A percentile compares a stretch with the other conserved stretches of the same genome.
Evolutionary conservation across 768 basidiomycete genomes (phyloP).

Genomic region (Leccinum aurantiacum): DNA sequence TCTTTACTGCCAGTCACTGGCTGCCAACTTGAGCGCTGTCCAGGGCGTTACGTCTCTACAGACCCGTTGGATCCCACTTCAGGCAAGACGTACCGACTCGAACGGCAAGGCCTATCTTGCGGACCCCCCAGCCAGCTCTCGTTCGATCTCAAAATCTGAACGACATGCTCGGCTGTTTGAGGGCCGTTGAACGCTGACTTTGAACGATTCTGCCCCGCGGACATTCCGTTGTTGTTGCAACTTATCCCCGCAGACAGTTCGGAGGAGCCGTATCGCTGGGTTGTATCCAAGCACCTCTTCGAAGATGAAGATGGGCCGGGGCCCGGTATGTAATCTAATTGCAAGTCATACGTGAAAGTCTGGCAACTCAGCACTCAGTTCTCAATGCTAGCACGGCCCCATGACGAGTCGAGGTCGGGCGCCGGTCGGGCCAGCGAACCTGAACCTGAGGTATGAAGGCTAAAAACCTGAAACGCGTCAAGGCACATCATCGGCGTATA

Average conservation of each 20-base stretch:
- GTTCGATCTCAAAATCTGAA: background rate
- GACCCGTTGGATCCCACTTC: background rate
- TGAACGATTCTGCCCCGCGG: slow-evolving; percentile 2
- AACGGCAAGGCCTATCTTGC: background rate
- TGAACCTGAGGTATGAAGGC: background rate
- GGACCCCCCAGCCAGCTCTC: background rate
- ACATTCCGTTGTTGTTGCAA: background rate
- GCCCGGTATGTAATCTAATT: background rate
- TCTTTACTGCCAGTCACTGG: background rate
- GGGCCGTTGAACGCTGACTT: background rate
- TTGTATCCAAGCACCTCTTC: background rate
- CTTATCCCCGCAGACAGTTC: background rate
- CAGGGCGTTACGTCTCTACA: background rate
- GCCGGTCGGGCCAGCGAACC: background rate
- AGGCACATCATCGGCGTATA: background rate
- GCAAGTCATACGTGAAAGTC: background rate
- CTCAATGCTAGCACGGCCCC: background rate
- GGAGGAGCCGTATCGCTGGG: background rate
- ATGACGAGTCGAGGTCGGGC: background rate
- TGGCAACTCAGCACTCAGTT: background rate
- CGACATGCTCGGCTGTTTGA: slow-evolving; percentile 6
- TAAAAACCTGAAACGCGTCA: slow-evolving; percentile 1
- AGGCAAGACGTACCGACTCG: background rate
- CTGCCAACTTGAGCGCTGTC: background rate
- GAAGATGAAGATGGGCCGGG: background rate